Percentiles rank a stretch among this genome's conserved stretches.
phyloP scores from a whole-genome alignment of 768 basidiomycete species.

The Termitomyces sp. region DNA sequence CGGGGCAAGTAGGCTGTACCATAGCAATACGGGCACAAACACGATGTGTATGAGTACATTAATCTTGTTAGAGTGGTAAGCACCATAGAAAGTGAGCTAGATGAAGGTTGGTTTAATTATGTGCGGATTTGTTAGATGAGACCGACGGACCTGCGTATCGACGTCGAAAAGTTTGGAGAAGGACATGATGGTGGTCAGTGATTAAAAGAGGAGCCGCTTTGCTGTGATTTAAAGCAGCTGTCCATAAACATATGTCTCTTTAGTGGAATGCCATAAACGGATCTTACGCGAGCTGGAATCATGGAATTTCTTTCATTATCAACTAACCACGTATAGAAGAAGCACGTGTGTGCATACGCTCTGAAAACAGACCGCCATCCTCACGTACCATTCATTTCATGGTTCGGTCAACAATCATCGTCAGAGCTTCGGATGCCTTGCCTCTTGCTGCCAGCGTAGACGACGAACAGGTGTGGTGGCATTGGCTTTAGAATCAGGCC shows the following conservation, averaged over 20 bases:
- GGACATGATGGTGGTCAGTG: constrained; percentile 31
- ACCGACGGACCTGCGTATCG: constrained; percentile 56
- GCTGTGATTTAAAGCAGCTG: constrained; percentile 10
- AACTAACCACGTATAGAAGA: neutral
- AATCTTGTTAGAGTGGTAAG: constrained; percentile 81
- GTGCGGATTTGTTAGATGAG: neutral
- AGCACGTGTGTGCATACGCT: constrained; percentile 20
- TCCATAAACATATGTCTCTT: constrained; percentile 18
- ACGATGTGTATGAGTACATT: constrained; percentile 86
- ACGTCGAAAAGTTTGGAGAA: constrained; percentile 54
- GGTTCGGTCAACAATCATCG: constrained; percentile 87
- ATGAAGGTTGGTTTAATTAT: constrained; percentile 11
- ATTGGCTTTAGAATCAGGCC: neutral
- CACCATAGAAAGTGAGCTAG: constrained; percentile 89
- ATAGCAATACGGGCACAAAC: constrained; percentile 81
- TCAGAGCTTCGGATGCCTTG: constrained; percentile 80
- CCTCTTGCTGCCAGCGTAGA: constrained; percentile 96
- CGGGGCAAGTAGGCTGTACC: constrained; percentile 40
- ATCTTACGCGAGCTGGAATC: neutral
- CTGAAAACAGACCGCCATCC: constrained; percentile 1
- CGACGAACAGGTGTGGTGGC: constrained; percentile 78
- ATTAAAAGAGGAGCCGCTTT: constrained; percentile 11
- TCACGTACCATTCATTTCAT: constrained; percentile 32
- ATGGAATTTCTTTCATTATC: constrained; percentile 7
- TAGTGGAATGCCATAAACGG: constrained; percentile 19